phyloP scores from a whole-genome alignment of 768 basidiomycete genomes.

The Suillus ampliporus region DNA sequence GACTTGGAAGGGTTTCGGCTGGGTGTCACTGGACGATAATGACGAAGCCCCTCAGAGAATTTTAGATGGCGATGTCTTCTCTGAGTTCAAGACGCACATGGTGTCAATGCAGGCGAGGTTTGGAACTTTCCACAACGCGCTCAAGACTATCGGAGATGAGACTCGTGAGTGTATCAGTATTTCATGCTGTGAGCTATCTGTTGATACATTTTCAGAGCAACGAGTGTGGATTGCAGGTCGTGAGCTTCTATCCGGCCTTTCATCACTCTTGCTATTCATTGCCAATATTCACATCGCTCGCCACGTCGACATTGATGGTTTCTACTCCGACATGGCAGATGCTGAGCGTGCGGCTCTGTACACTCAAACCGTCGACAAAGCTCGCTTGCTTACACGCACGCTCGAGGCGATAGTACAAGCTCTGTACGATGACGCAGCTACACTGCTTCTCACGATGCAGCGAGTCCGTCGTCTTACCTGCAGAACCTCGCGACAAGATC shows the following conservation, averaged over 20 bases:
- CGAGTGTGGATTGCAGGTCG: slow-evolving; percentile 46
- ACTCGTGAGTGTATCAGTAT: slow-evolving; percentile 29
- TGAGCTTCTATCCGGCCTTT: slow-evolving; percentile 59
- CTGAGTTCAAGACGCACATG: slow-evolving; percentile 56
- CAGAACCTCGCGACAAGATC: slow-evolving; percentile 17
- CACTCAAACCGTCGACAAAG: slow-evolving; percentile 68
- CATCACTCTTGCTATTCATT: slow-evolving; percentile 61
- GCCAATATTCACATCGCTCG: slow-evolving; percentile 80
- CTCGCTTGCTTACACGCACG: slow-evolving; percentile 67
- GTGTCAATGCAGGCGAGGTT: slow-evolving; percentile 58
- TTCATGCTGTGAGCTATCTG: slow-evolving; percentile 12
- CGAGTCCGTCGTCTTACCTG: slow-evolving; percentile 25
- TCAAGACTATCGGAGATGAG: slow-evolving; percentile 27
- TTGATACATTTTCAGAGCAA: slow-evolving; percentile 26
- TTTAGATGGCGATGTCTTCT: slow-evolving; percentile 57
- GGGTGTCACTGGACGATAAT: slow-evolving; percentile 61
- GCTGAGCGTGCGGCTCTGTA: slow-evolving; percentile 57
- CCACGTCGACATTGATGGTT: slow-evolving; percentile 83
- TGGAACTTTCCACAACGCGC: slow-evolving; percentile 32
- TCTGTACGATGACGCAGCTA: slow-evolving; percentile 72
- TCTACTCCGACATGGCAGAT: slow-evolving; percentile 52
- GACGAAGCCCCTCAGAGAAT: slow-evolving; percentile 51
- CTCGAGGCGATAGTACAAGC: slow-evolving; percentile 75
- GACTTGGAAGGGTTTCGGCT: slow-evolving; percentile 87
- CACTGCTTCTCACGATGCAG: slow-evolving; percentile 66